Percentiles rank a stretch among this genome's conserved stretches.
Conservation (phyloP, 139 green algal species). For the Coccomyxa sp. region DNA sequence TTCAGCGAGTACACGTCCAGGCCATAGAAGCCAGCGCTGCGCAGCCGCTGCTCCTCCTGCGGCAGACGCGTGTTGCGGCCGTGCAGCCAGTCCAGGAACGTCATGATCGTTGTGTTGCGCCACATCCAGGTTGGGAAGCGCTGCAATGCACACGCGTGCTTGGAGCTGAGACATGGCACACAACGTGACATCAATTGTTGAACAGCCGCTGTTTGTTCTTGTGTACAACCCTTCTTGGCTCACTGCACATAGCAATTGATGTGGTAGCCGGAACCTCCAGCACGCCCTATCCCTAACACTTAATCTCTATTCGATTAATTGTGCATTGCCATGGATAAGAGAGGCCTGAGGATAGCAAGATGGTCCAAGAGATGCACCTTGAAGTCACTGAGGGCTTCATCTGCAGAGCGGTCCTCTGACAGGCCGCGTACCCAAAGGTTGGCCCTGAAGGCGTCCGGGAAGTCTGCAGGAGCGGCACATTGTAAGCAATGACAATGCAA, state of each 20-base stretch:
- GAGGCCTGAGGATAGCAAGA: too few relatives aligned
- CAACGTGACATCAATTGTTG: too few relatives aligned
- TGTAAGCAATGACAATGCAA: background rate
- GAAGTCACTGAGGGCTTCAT: slow-evolving; percentile 44
- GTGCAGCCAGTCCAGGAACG: slow-evolving; percentile 42
- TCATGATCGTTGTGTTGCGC: slow-evolving; percentile 42
- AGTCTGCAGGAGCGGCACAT: slow-evolving; percentile 39
- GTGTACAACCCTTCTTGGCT: too few relatives aligned
- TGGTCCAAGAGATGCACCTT: slow-evolving; percentile 2
- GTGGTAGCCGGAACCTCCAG: too few relatives aligned
- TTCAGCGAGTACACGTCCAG: slow-evolving; percentile 55
- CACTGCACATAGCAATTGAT: too few relatives aligned
- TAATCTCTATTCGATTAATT: too few relatives aligned
- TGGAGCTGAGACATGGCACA: too few relatives aligned
- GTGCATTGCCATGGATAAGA: too few relatives aligned
- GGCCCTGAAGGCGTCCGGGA: slow-evolving; percentile 46
- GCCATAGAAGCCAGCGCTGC: slow-evolving; percentile 37
- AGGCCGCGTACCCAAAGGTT: slow-evolving; percentile 51
- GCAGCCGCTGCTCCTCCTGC: background rate
- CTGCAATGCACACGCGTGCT: slow-evolving; percentile 10
- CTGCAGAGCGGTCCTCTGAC: slow-evolving; percentile 8
- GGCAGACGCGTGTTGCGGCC: slow-evolving; percentile 26
- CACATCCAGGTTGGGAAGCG: slow-evolving; percentile 62
- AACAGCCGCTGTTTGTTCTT: too few relatives aligned
- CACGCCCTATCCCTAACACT: too few relatives aligned